Evolutionary conservation across 2,329 filamentous ascomycete species (phyloP).

Genomic region (Aspergillus melleus): DNA sequence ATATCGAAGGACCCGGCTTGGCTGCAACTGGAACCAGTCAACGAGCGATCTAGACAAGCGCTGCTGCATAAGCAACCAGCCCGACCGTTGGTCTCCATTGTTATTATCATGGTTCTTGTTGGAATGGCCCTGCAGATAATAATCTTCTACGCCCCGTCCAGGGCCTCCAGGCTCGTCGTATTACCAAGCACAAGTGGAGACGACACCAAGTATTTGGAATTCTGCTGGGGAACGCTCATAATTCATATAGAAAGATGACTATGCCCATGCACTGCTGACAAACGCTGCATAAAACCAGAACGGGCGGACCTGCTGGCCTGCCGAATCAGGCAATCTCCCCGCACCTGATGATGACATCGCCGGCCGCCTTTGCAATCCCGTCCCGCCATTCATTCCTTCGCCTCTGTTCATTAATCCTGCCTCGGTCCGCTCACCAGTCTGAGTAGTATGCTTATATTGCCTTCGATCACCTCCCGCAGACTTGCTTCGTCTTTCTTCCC

Average conservation of each 20-base stretch:
- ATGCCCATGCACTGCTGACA: slow-evolving; percentile 1
- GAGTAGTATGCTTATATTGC: not conserved
- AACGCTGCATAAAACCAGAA: not conserved
- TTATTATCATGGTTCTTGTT: too few species aligned
- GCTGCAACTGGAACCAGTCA: not conserved
- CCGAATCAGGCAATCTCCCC: slow-evolving; percentile 1
- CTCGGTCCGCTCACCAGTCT: not conserved
- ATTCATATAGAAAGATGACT: not conserved
- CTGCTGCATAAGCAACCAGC: not conserved
- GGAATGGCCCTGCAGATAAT: not conserved
- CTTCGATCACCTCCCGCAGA: not conserved
- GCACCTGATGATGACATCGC: slow-evolving; percentile 6
- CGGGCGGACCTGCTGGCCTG: not conserved
- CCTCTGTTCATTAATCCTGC: not conserved
- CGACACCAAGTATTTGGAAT: slow-evolving; percentile 3
- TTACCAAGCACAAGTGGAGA: not conserved
- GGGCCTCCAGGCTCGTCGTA: not conserved
- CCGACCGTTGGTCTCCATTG: not conserved
- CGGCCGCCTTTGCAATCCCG: not conserved
- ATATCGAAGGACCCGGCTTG: not conserved
- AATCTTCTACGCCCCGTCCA: not conserved
- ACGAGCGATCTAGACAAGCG: not conserved
- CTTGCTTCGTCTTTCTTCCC: not conserved
- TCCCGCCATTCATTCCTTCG: not conserved
- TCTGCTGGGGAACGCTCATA: not conserved